Conservation (phyloP, 192 early-diverging fungal genomes). For the Gonapodya prolifera region DNA sequence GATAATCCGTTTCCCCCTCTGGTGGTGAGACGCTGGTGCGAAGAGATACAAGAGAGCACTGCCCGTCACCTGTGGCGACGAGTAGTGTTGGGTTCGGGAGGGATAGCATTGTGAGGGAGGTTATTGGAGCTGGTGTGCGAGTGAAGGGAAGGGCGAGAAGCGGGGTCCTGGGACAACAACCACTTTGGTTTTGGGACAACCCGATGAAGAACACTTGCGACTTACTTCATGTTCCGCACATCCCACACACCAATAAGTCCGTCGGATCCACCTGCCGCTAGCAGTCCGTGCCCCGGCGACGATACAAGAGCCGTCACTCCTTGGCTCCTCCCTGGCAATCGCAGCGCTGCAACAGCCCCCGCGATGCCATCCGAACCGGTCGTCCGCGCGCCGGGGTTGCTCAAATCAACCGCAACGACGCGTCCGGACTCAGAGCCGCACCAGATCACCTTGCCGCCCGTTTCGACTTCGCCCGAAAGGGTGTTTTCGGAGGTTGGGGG, state of each 20-base stretch:
- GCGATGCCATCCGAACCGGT: background rate
- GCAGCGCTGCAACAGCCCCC: background rate
- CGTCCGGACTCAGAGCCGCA: background rate
- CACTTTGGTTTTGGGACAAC: background rate
- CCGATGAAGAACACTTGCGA: no score
- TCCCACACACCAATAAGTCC: background rate
- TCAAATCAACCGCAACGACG: background rate
- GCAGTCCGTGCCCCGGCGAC: background rate
- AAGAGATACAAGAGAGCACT: slow-evolving; percentile 1
- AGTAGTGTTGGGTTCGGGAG: background rate
- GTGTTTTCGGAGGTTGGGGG: background rate
- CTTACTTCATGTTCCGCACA: background rate
- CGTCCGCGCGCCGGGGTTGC: background rate
- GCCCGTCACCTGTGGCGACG: background rate
- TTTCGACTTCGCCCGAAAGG: background rate
- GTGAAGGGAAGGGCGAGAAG: background rate
- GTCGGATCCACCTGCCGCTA: background rate
- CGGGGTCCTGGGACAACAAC: background rate
- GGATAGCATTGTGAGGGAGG: background rate
- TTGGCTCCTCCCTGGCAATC: background rate
- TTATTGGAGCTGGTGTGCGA: background rate
- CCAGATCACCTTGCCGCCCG: background rate
- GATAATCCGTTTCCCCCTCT: background rate
- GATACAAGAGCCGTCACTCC: background rate
- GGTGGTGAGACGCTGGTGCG: background rate